These are phyloP conservation scores for Solanum bukasovii DNA, from an alignment of 257 asterid genomes.

Conservation along the genomic window DNA sequence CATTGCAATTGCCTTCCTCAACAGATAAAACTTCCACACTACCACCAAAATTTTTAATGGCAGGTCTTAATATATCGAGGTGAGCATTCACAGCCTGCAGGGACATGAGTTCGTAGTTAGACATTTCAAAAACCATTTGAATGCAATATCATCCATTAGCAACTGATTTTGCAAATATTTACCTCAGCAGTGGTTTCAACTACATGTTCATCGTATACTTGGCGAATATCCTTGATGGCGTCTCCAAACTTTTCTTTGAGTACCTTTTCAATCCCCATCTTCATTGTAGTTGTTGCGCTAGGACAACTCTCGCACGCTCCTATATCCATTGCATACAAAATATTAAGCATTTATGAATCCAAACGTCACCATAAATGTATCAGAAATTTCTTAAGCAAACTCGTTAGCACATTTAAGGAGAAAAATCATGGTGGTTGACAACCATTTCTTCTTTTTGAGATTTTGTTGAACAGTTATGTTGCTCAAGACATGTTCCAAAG, in stretches of 20 bases:
- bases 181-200: constrained; percentile 55
- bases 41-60: constrained; percentile 81
- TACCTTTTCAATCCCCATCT: constrained; percentile 78
- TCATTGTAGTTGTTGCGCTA: constrained; percentile 91
- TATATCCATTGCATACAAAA: constrained; percentile 3
- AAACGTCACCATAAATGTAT: background rate
- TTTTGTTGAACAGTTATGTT: background rate
- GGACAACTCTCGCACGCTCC: constrained; percentile 93
- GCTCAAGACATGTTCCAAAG: background rate
- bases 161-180: background rate
- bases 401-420: background rate
- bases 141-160: background rate
- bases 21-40: constrained; percentile 65
- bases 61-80: constrained; percentile 75
- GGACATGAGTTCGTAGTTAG: background rate
- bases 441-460: background rate
- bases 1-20: constrained; percentile 51
- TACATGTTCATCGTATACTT: constrained; percentile 44
- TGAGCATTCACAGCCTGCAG: constrained; percentile 75
- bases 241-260: constrained; percentile 90
- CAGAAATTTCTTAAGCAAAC: background rate
- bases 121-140: background rate
- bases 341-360: background rate
- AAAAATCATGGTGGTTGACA: background rate
- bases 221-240: constrained; percentile 64